These are phyloP conservation scores for Sporothrix humicola DNA, from an alignment of 2,329 filamentous ascomycete genomes.

Conservation along the genomic window DNA sequence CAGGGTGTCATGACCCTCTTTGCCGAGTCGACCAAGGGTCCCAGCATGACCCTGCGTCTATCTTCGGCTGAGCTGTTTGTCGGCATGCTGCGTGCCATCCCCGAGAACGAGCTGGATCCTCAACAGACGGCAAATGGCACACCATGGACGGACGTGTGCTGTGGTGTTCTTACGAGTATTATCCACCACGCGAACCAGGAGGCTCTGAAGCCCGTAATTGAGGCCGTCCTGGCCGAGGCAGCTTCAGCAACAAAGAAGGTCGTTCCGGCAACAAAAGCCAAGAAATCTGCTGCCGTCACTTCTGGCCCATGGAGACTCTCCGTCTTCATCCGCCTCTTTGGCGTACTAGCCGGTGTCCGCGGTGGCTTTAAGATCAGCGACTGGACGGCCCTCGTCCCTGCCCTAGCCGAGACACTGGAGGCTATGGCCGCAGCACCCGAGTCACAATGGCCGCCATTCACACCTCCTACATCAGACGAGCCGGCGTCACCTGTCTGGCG, in stretches of 20 bases:
- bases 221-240: conserved; percentile 62
- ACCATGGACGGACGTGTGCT: conserved; percentile 69
- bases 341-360: conserved; percentile 76
- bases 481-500: conserved; percentile 59
- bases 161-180: conserved; percentile 77
- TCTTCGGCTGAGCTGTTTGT: conserved; percentile 60
- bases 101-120: conserved; percentile 53
- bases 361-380: conserved; percentile 75
- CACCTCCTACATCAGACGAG: background rate
- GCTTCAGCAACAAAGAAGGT: conserved; percentile 41
- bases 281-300: conserved; percentile 39
- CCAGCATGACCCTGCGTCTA: conserved; percentile 65
- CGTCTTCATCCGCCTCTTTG: conserved; percentile 65
- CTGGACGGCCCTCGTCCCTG: conserved; percentile 71
- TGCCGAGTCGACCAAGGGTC: conserved; percentile 76
- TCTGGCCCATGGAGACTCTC: conserved; percentile 51
- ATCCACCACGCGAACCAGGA: conserved; percentile 81
- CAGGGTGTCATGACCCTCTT: conserved; percentile 93
- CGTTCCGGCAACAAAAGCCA: conserved; percentile 49
- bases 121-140: conserved; percentile 41
- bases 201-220: conserved; percentile 72
- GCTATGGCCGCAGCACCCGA: conserved; percentile 43
- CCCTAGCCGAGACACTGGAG: conserved; percentile 59
- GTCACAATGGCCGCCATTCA: conserved; percentile 17
- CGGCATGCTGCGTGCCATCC: conserved; percentile 58